A percentile compares a stretch with the other conserved stretches of the same genome.
Evolutionary conservation across 768 basidiomycete species (phyloP).

Genomic region (Arthromyces matolae): DNA sequence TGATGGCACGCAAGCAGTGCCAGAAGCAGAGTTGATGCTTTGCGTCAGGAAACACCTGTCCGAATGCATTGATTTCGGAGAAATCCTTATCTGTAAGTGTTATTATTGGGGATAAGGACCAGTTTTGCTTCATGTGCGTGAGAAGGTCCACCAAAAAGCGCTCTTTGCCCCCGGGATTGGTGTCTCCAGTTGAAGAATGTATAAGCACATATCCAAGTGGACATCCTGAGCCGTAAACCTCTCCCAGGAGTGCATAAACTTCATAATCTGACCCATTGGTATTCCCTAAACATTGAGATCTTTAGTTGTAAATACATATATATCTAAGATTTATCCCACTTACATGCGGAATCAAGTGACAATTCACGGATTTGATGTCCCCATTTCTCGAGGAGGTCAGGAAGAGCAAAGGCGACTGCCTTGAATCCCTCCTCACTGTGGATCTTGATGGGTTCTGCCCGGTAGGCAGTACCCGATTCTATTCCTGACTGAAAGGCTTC

Average conservation of each 20-base stretch:
- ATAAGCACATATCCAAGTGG: constrained; percentile 30
- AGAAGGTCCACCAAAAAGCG: constrained; percentile 23
- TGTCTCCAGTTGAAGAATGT: constrained; percentile 12
- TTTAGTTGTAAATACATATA: neutral
- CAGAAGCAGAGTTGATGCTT: neutral
- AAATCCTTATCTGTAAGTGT: constrained; percentile 32
- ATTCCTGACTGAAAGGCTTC: constrained; percentile 3
- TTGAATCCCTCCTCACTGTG: constrained; percentile 14
- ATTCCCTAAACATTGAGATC: constrained; percentile 24
- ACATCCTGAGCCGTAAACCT: constrained; percentile 28
- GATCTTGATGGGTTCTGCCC: constrained; percentile 1
- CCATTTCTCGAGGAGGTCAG: constrained; percentile 19
- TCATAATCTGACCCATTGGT: constrained; percentile 31
- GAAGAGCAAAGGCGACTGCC: constrained; percentile 26
- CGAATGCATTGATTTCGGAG: neutral
- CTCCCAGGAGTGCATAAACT: constrained; percentile 29
- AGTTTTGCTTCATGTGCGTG: constrained; percentile 16
- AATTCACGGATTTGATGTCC: constrained; percentile 21
- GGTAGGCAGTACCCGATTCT: constrained; percentile 1
- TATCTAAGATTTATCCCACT: neutral
- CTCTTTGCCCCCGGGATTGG: constrained; percentile 22
- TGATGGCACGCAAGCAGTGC: neutral
- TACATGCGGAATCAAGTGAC: neutral
- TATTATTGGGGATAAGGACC: constrained; percentile 19
- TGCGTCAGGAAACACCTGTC: neutral